Evolutionary conservation across 1,139 yeast genomes (phyloP).

Genomic region (Cylindricascospora bacillispora): DNA sequence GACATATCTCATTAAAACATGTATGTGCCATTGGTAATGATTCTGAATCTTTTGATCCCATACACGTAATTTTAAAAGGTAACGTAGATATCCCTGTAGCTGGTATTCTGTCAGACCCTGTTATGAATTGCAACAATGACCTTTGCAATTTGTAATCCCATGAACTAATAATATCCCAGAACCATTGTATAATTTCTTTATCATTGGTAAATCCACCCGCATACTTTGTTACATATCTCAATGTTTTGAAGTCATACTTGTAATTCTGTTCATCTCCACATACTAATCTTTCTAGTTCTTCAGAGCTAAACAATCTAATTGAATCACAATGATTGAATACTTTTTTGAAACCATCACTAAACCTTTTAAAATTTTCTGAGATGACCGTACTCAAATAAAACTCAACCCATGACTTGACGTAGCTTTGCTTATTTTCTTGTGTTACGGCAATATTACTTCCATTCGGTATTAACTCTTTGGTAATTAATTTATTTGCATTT

Average conservation of each 20-base stretch:
- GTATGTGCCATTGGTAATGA: constrained; percentile 81
- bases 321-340: constrained; percentile 72
- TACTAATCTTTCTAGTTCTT: constrained; percentile 64
- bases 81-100: constrained; percentile 79
- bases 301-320: constrained; percentile 60
- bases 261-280: constrained; percentile 56
- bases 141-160: constrained; percentile 41
- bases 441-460: constrained; percentile 49
- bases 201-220: constrained; percentile 39
- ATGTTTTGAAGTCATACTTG: constrained; percentile 50
- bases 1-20: constrained; percentile 78
- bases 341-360: constrained; percentile 55
- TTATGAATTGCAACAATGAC: constrained; percentile 58
- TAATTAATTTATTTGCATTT: constrained; percentile 17
- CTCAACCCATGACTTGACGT: constrained; percentile 48
- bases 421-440: constrained; percentile 40
- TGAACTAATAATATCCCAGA: constrained; percentile 60
- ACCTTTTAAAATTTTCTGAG: constrained; percentile 39
- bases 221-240: constrained; percentile 64
- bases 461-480: constrained; percentile 39
- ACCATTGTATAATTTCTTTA: constrained; percentile 49
- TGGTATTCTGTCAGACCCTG: constrained; percentile 86
- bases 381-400: constrained; percentile 50
- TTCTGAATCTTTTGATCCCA: constrained; percentile 32
- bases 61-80: constrained; percentile 48